Base-by-base conservation (phyloP, 2,329 filamentous ascomycete species). In the Trichoderma pleuroti region DNA sequence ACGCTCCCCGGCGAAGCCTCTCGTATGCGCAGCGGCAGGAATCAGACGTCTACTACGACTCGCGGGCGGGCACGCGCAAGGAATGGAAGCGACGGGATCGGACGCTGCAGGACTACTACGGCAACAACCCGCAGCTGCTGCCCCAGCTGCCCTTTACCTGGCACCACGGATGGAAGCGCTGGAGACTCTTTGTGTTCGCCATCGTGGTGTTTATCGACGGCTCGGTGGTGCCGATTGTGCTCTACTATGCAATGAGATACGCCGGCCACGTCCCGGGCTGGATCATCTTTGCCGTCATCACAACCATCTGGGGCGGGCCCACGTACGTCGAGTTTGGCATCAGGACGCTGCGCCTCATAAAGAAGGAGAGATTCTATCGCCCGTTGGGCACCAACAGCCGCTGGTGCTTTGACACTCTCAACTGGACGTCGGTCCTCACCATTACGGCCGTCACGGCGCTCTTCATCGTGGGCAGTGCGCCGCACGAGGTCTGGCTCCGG, bases 301-400 rank as follows among this genome's bases (percentile, higher is more conserved):
- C 86, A 0, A 84, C 85, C 42, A 86, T 87, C 72, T 87, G 86
- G 81, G 86, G 86, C 69, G 81, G 86, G 30, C 83, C 86, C n/a
- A 86, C 85, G 7, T 86, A 86, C 69, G 78, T 86, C 70, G 85
- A 87, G 73, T 86, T 86, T 70, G 84, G 78, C 30, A 78, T 86
- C 60, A 82, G 85, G 12, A 84, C 82, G 0, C 77, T 85, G 70
- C 83, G 85, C 18, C 79, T 87, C 64, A 82, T 86, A 64, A 81
- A 82, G 72, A 82, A 82, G 74, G 81, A 83, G 73, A 82, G 84
- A 66, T 84, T 81, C 65, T 87, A 85, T 75, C 82, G 85, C 2
- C 86, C 86, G 0, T 75, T 86, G n/a, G 84, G 84, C 36, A 83
- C 82, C 59, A 74, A 79, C 6, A 80, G 78, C 68, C 79, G 84